Conservation (phyloP, 2,329 filamentous ascomycete species). For the Lecanosticta acicola region DNA sequence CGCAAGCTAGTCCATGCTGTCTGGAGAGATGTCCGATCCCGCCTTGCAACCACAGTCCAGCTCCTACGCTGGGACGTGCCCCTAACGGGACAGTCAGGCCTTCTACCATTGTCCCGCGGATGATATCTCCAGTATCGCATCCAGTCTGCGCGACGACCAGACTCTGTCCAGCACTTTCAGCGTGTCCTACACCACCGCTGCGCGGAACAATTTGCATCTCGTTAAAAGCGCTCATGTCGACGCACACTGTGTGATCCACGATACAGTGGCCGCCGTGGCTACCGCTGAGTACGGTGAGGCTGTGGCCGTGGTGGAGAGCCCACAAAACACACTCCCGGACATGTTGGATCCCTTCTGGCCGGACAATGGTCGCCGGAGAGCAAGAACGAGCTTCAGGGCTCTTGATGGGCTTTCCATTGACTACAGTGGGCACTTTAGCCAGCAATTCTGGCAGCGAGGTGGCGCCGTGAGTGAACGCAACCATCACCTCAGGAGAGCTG, state of each 20-base stretch:
- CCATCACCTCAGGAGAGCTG: constrained; percentile 47
- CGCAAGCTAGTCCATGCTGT: constrained; percentile 53
- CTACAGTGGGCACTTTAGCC: constrained; percentile 37
- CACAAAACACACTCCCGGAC: constrained; percentile 53
- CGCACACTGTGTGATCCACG: constrained; percentile 46
- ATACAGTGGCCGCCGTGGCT: constrained; percentile 58
- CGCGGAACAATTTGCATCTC: constrained; percentile 41
- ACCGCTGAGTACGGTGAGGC: constrained; percentile 47
- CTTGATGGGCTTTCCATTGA: constrained; percentile 39
- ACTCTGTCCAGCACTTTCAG: constrained; percentile 17
- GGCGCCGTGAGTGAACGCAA: constrained; percentile 46
- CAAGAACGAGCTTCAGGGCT: constrained; percentile 47
- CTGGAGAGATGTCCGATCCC: constrained; percentile 58
- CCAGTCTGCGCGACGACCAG: constrained; percentile 52
- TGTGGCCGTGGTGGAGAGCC: constrained; percentile 45
- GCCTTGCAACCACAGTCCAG: constrained; percentile 60
- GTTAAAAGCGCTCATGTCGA: constrained; percentile 57
- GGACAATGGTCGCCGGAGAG: constrained; percentile 41
- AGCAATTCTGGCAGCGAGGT: constrained; percentile 41
- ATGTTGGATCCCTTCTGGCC: constrained; percentile 44
- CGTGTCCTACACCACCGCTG: constrained; percentile 3
- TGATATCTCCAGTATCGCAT: constrained; percentile 52
- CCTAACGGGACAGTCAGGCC: constrained; percentile 56
- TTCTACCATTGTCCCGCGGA: constrained; percentile 42
- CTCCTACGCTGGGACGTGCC: constrained; percentile 57